A percentile compares a stretch with the other conserved stretches of the same genome.
Evolutionary conservation across 352 stramenopile species (phyloP).

Genomic region (Globisporangium polare): DNA sequence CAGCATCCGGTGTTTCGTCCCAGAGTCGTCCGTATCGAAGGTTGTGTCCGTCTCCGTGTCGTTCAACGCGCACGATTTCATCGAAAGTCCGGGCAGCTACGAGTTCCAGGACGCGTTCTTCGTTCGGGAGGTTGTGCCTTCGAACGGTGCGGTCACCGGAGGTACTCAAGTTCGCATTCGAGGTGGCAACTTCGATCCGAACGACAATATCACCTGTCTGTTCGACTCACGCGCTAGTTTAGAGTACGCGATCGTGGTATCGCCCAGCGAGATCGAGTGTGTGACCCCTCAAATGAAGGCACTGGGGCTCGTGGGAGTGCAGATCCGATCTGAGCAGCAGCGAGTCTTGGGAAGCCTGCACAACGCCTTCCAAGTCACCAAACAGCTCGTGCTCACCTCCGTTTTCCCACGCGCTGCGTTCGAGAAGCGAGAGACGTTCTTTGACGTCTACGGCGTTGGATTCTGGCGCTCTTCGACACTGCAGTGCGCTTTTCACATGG

Average conservation of each 20-base stretch:
- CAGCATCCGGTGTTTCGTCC: conserved; percentile 40
- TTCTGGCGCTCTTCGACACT: conserved; percentile 49
- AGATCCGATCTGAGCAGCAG: conserved; percentile 22
- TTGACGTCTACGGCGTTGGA: conserved; percentile 56
- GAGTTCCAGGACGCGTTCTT: conserved; percentile 33
- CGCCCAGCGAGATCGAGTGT: conserved; percentile 38
- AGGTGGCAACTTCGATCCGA: conserved; percentile 40
- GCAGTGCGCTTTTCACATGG: conserved; percentile 34
- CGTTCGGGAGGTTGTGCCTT: conserved; percentile 34
- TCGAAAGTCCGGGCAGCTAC: conserved; percentile 23
- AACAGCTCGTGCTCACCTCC: conserved; percentile 25
- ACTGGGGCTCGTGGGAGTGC: conserved; percentile 25
- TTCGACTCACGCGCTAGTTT: conserved; percentile 31
- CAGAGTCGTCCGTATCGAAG: conserved; percentile 18
- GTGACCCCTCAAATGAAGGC: conserved; percentile 21
- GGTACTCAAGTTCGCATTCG: conserved; percentile 58
- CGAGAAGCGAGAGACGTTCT: conserved; percentile 35
- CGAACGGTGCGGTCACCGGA: conserved; percentile 44
- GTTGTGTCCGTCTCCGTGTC: conserved; percentile 37
- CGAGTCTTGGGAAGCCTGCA: conserved; percentile 22
- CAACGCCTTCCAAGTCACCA: conserved; percentile 45
- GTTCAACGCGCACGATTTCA: conserved; percentile 66
- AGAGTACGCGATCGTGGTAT: conserved; percentile 31
- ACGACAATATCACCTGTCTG: conserved; percentile 40
- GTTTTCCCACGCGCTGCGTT: conserved; percentile 41